phyloP scores from a whole-genome alignment of 345 rosid species.

The Atalantia buxifolia region DNA sequence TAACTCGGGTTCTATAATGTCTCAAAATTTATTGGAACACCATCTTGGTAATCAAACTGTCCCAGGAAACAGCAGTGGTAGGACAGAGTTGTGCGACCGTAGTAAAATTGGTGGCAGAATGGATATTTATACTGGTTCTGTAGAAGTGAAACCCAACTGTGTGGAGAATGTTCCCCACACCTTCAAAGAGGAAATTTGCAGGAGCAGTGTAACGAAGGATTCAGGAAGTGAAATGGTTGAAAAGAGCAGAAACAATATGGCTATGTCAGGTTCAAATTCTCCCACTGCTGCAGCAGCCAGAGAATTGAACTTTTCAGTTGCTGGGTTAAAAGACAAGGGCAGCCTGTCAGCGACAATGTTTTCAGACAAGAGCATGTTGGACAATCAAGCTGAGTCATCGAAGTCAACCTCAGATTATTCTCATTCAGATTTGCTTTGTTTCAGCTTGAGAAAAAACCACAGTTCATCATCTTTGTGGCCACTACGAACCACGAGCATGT shows the following conservation, averaged over 20 bases:
- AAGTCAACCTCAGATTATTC: slow-evolving; percentile 1
- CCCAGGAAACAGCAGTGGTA: background rate
- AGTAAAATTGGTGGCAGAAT: background rate
- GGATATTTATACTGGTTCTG: background rate
- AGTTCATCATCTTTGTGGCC: slow-evolving; percentile 10
- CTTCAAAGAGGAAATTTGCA: background rate
- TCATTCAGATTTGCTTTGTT: slow-evolving; percentile 2
- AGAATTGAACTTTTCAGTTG: slow-evolving; percentile 8
- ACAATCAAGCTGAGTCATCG: background rate
- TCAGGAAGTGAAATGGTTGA: slow-evolving; percentile 1
- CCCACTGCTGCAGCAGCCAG: background rate
- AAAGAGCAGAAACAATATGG: background rate
- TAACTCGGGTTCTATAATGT: background rate
- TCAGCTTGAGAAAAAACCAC: background rate
- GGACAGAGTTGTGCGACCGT: background rate
- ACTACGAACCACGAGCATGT: background rate
- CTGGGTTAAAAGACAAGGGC: slow-evolving; percentile 5
- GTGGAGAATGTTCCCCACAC: slow-evolving; percentile 2
- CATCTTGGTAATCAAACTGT: background rate
- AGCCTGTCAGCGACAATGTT: background rate
- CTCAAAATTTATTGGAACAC: background rate
- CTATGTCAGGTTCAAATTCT: slow-evolving; percentile 1
- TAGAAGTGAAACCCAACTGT: background rate
- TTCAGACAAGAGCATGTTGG: background rate
- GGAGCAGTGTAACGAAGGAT: background rate